Base-by-base conservation (phyloP, 305 asterid genomes). In the Fraxinus platypoda region DNA sequence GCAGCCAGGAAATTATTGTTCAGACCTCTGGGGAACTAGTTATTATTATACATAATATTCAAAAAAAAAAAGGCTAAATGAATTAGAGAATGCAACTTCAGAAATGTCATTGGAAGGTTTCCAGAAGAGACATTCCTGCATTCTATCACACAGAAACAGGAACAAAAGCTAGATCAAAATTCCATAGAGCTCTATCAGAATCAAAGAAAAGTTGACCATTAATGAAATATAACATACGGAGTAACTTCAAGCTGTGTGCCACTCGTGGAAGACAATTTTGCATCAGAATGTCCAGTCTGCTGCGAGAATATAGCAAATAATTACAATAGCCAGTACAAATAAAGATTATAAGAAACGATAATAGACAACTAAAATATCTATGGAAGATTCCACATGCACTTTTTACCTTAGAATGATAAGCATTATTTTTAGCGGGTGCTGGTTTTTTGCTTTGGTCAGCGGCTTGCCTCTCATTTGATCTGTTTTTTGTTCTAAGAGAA, bases 181-280 rank as follows among this genome's bases (percentile, higher is more conserved):
- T 54, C 41, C 78, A 72, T 72, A 25, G 52, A 70, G 70, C 34
- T 59, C 49, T 19, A 81, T 62, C 17, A 31, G 75, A 59, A 75
- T 34, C 19, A 81, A 28, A 35, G 8, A 23, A 74, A 83, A 49
- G 43, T 57, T 75, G 81, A 62, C 41, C 46, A 75, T 68, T 34
- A 80, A 15, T 68, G 74, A 33, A 74, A 75, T 43, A 85, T 77
- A 66, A 85, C 97, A 34, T 90, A 93, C 98, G 21, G 68, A 74
- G 70, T 89, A 84, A 88, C 85, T 54, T 91, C 96, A 49, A 89
- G 79, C 57, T 88, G 91, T 77, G 84, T 91, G 81, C 83, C 90
- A 46, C 84, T 90, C 57, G 90, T 82, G 77, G 93, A 87, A 85
- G 95, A 83, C 35, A 90, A 83, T 82, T 85, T 81, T 78, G 83